Evolutionary conservation across 495 filamentous ascomycete species (phyloP).

Genomic region (Letharia lupina): DNA sequence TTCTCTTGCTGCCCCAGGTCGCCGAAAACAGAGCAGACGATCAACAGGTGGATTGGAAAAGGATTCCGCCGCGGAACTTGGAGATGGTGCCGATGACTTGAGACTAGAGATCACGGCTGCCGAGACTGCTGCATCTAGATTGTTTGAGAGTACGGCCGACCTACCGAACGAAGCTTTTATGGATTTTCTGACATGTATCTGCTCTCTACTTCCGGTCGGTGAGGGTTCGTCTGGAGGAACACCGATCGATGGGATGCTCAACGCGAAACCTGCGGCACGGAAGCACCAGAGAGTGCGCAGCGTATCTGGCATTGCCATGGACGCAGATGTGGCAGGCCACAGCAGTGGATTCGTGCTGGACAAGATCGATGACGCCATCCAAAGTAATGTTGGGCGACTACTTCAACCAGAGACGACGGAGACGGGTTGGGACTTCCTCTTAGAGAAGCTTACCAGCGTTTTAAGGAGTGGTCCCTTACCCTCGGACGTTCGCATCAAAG

Average conservation of each 20-base stretch:
- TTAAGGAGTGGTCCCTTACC: constrained; percentile 46
- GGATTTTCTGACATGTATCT: constrained; percentile 67
- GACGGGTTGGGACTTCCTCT: constrained; percentile 70
- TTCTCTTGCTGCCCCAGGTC: constrained; percentile 41
- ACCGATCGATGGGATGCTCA: constrained; percentile 27
- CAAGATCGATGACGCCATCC: constrained; percentile 68
- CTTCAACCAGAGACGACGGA: constrained; percentile 50
- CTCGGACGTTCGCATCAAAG: constrained; percentile 58
- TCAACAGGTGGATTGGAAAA: constrained; percentile 13
- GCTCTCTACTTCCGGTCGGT: constrained; percentile 39
- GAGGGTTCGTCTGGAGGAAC: constrained; percentile 25
- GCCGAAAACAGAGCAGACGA: constrained; percentile 24
- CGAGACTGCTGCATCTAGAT: constrained; percentile 72
- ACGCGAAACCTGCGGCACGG: constrained; percentile 28
- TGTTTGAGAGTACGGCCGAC: constrained; percentile 84
- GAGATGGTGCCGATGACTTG: constrained; percentile 46
- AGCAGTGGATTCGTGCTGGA: constrained; percentile 72
- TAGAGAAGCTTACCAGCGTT: constrained; percentile 55
- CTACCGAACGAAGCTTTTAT: constrained; percentile 75
- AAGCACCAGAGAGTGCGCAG: constrained; percentile 54
- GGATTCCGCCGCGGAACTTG: constrained; percentile 19
- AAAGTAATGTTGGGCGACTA: constrained; percentile 70
- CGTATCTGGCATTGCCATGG: constrained; percentile 46
- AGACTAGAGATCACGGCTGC: constrained; percentile 76
- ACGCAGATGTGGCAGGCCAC: constrained; percentile 35